phyloP scores from a whole-genome alignment of 2,329 filamentous ascomycete genomes.

The Aspergillus costaricaensis region DNA sequence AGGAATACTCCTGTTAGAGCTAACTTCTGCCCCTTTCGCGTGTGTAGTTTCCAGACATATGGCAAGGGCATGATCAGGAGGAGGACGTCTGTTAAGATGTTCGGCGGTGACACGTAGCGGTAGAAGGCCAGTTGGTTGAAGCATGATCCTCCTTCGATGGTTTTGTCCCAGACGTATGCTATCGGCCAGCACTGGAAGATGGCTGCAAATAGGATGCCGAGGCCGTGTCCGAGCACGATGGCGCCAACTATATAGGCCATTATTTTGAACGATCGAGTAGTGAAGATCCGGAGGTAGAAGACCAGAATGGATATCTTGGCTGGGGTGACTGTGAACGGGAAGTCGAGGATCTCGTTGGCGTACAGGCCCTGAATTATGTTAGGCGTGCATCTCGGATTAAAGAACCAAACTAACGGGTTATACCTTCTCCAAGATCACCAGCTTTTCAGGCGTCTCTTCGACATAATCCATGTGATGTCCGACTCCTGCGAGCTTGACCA shows the following conservation, averaged over 20 bases:
- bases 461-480: constrained; percentile 20
- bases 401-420: background rate
- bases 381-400: background rate
- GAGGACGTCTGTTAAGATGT: constrained; percentile 15
- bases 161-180: constrained; percentile 21
- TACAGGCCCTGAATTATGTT: constrained; percentile 15
- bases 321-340: constrained; percentile 26
- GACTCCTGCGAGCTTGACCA: constrained; percentile 21
- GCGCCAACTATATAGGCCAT: constrained; percentile 22
- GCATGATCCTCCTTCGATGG: constrained; percentile 16
- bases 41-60: constrained; percentile 19
- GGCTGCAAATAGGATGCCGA: constrained; percentile 22
- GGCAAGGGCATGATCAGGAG: constrained; percentile 19
- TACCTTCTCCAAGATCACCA: constrained; percentile 23
- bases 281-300: constrained; percentile 30
- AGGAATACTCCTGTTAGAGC: constrained; percentile 26
- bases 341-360: constrained; percentile 24
- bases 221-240: constrained; percentile 21
- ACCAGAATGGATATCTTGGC: constrained; percentile 29
- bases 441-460: constrained; percentile 10
- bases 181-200: constrained; percentile 29
- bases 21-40: constrained; percentile 17
- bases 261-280: constrained; percentile 19
- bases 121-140: constrained; percentile 24
- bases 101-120: constrained; percentile 20